Conservation (phyloP, 192 early-diverging fungal species). For the Podila verticillata region DNA sequence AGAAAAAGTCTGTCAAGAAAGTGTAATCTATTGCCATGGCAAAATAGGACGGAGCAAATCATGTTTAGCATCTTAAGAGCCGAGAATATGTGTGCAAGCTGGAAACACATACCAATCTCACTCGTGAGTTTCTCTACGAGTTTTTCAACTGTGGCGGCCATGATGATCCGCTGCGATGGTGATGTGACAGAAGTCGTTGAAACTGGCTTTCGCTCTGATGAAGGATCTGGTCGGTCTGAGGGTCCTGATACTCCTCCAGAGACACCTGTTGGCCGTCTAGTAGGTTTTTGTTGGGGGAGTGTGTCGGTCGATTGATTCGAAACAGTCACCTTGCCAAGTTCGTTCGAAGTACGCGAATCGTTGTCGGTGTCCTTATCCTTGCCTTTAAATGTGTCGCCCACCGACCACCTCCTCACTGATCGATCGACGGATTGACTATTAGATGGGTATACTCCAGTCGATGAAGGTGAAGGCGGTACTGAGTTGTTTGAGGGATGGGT, state of each 20-base stretch:
- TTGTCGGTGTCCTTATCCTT: constrained; percentile 9
- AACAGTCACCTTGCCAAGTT: background rate
- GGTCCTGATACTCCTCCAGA: no score
- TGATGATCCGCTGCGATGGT: constrained; percentile 33
- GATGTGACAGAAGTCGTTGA: background rate
- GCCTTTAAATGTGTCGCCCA: constrained; percentile 22
- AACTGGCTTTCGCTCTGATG: background rate
- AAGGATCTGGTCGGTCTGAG: no score
- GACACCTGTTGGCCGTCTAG: no score
- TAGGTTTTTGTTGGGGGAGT: no score
- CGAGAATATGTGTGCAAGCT: background rate
- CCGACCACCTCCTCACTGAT: constrained; percentile 27
- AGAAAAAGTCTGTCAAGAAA: constrained; percentile 70
- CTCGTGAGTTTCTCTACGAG: constrained; percentile 65
- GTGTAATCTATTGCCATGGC: constrained; percentile 56
- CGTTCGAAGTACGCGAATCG: background rate
- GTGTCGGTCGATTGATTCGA: background rate
- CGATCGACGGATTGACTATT: background rate
- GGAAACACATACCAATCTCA: constrained; percentile 53
- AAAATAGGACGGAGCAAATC: background rate
- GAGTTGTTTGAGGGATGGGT: background rate
- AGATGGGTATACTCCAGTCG: background rate
- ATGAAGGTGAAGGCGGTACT: background rate
- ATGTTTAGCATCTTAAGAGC: background rate
- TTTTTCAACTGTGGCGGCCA: constrained; percentile 67